Evolutionary conservation across 1,284 basidiomycete genomes (phyloP).

Genomic region (Sanghuangporus baumii): DNA sequence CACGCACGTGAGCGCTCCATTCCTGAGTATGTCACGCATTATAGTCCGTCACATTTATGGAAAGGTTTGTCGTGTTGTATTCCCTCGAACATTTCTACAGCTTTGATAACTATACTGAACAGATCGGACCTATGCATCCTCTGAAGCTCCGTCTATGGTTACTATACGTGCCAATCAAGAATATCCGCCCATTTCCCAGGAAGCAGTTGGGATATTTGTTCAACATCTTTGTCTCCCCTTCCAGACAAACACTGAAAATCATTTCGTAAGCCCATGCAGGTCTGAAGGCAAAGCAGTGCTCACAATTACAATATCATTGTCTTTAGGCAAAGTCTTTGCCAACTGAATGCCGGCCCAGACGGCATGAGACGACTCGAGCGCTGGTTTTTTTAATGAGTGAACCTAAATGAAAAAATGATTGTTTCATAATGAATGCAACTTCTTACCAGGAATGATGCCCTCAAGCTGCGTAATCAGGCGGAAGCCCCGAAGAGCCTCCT

Average conservation of each 20-base stretch:
- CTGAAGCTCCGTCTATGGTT: not conserved
- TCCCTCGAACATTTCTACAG: not conserved
- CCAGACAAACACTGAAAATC: conserved; percentile 73
- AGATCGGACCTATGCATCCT: not conserved
- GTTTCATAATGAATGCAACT: conserved; percentile 23
- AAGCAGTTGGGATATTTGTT: conserved; percentile 80
- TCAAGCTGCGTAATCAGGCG: conserved; percentile 87
- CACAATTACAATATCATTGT: conserved; percentile 87
- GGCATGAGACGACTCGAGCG: conserved; percentile 94
- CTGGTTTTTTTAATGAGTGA: conserved; percentile 32
- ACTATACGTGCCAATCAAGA: conserved; percentile 79
- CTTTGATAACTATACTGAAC: not conserved
- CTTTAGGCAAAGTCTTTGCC: conserved; percentile 82
- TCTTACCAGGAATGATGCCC: conserved; percentile 91
- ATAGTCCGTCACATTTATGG: not conserved
- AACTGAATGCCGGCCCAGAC: conserved; percentile 87
- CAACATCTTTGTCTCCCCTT: conserved; percentile 92
- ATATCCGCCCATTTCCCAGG: conserved; percentile 85
- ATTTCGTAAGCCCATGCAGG: not conserved
- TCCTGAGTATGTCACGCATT: not conserved
- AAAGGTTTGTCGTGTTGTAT: not conserved
- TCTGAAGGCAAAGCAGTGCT: conserved; percentile 29
- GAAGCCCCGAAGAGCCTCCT: conserved; percentile 91
- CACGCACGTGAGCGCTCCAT: not conserved
- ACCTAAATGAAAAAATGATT: not conserved